Evolutionary conservation across 1,284 basidiomycete species (phyloP).

Genomic region (Cystobasidiaceae sp.): DNA sequence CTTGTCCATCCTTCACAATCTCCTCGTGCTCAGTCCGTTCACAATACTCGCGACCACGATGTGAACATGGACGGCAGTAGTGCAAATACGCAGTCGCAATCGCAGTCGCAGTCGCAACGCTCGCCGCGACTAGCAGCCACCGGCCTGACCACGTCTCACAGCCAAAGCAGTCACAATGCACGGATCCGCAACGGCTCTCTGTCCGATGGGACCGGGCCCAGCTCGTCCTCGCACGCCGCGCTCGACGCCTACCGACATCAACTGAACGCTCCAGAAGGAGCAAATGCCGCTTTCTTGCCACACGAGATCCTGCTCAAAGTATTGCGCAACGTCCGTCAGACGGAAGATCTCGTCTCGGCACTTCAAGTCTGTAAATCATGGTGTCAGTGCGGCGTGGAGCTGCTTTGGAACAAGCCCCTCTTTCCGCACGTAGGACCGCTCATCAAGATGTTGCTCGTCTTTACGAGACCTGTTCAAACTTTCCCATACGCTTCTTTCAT

Average conservation of each 20-base stretch:
- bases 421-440: slow-evolving; percentile 67
- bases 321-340: slow-evolving; percentile 70
- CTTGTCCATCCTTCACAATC: no score
- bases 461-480: slow-evolving; percentile 57
- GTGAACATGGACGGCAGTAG: background rate
- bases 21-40: no score
- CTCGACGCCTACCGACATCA: background rate
- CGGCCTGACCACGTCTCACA: no score
- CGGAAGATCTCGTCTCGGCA: slow-evolving; percentile 66
- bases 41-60: no score
- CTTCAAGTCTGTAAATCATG: slow-evolving; percentile 83
- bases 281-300: slow-evolving; percentile 55
- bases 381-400: slow-evolving; percentile 92
- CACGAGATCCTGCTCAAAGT: slow-evolving; percentile 92
- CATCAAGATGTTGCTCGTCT: slow-evolving; percentile 67
- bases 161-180: no score
- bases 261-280: background rate
- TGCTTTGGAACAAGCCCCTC: slow-evolving; percentile 88
- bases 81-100: background rate
- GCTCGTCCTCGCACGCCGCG: no score
- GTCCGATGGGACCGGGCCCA: no score
- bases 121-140: no score
- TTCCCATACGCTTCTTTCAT: slow-evolving; percentile 87
- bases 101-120: no score
- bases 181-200: no score